Evolutionary conservation across 352 stramenopile species (phyloP), one percentile per base, ranked within the genome.

Genomic region (Plasmopara viticola): DNA sequence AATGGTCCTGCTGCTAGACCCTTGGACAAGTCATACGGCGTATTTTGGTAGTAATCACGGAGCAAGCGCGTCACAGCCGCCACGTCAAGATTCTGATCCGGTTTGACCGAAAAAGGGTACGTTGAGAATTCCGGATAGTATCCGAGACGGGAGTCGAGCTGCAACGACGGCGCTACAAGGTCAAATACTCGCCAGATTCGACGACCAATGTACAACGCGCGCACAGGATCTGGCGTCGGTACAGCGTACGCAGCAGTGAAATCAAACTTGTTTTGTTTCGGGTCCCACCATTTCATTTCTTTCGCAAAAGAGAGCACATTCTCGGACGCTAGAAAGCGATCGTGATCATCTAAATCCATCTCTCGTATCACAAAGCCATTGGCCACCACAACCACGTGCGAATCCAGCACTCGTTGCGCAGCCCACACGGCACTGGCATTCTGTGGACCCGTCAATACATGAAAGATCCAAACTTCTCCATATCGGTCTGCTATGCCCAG

Each of bases 301-400:
- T 79, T 41, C 9, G 90, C 90, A 37, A 97, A 91, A 25, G 72
- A 73, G n/a, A 86, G 68, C 14, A 97, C 70, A 57, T 95, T 97
- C 5, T 68, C 47, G 13, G 86, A 97, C 53, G 89, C 92, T 49
- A 98, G 47, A 62, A 95, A 97, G 44, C 66, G 70, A 41, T 95
- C 79, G 5, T 68, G 62, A 58, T 97, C 64, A 35, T 65, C 51
- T n/a, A 87, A 60, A 64, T 94, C 58, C 43, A 98, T 83, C 28
- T 94, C 68, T 37, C 91, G 83, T 60, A 98, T 98, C 45, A 94
- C 72, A 56, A 98, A 98, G 41, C 85, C 84, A 62, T 98, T 98
- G 5, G 91, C 89, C 30, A 98, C 68, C 6, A 92, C 82, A 5
- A 87, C 77, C 34, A 98, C 72, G 57, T 97, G 80, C 38, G 91